Evolutionary conservation across 1,284 basidiomycete genomes (phyloP).

Genomic region (Salmacisia buchloeana): DNA sequence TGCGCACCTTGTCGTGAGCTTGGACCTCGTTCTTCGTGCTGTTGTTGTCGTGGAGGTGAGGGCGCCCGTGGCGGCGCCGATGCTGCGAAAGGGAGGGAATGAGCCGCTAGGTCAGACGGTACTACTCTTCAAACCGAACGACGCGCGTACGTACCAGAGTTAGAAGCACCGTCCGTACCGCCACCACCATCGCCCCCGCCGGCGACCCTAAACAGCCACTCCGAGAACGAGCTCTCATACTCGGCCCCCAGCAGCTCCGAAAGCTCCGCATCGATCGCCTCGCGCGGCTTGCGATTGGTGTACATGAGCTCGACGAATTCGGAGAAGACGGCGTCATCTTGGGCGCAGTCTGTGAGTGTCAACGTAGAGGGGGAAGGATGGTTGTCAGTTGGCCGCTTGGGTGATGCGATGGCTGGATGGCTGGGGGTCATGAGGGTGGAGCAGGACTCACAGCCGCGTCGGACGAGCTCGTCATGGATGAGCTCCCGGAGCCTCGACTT

Average conservation of each 20-base stretch:
- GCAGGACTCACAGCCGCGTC: constrained; percentile 36
- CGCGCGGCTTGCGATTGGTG: constrained; percentile 42
- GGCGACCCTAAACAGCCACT: constrained; percentile 25
- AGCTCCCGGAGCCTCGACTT: constrained; percentile 27
- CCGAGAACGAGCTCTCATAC: constrained; percentile 32
- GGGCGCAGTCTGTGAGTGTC: constrained; percentile 12
- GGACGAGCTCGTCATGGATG: constrained; percentile 34
- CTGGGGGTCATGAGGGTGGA: background rate
- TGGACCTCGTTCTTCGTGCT: background rate
- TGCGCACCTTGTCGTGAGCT: background rate
- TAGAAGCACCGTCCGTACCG: background rate
- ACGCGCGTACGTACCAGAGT: too few relatives aligned
- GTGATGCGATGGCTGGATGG: background rate
- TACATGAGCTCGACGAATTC: constrained; percentile 51
- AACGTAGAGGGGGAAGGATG: constrained; percentile 12
- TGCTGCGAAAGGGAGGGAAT: too few relatives aligned
- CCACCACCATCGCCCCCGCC: background rate
- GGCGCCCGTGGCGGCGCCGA: too few relatives aligned
- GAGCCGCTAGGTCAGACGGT: too few relatives aligned
- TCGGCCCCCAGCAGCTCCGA: constrained; percentile 42
- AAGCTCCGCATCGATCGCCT: constrained; percentile 42
- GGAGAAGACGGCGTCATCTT: constrained; percentile 20
- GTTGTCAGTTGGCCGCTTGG: background rate
- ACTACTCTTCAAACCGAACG: too few relatives aligned
- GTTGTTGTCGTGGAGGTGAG: background rate